Evolutionary conservation across 2,329 filamentous ascomycete genomes (phyloP).

Genomic region (Exophiala sp.): DNA sequence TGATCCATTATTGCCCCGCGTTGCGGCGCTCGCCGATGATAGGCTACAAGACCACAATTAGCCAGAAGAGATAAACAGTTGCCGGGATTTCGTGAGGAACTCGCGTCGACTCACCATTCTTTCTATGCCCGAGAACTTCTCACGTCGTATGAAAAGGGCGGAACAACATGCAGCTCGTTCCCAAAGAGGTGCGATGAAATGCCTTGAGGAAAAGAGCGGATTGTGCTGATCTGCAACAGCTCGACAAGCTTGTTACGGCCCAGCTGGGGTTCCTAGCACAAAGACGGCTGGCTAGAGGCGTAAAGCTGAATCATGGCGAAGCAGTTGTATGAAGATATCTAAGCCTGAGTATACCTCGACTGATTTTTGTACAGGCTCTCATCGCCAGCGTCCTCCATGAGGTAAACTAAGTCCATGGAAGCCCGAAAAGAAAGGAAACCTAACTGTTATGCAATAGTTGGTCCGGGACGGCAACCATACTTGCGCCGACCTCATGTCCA

Average conservation of each 20-base stretch:
- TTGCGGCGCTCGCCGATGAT: slow-evolving; percentile 14
- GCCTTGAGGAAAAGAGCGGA: background rate
- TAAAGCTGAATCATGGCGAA: slow-evolving; percentile 86
- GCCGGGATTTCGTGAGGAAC: background rate
- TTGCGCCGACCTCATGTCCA: slow-evolving; percentile 87
- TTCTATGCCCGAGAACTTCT: background rate
- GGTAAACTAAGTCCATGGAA: slow-evolving; percentile 41
- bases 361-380: slow-evolving; percentile 33
- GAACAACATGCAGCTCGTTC: slow-evolving; percentile 44
- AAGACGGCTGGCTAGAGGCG: slow-evolving; percentile 78
- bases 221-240: slow-evolving; percentile 47
- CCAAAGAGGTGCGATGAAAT: slow-evolving; percentile 40
- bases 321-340: slow-evolving; percentile 58
- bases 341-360: background rate
- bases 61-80: slow-evolving; percentile 8
- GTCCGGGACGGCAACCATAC: slow-evolving; percentile 94
- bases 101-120: background rate
- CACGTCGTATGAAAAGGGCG: background rate
- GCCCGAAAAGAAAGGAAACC: background rate
- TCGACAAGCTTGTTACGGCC: slow-evolving; percentile 93
- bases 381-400: slow-evolving; percentile 91
- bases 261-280: slow-evolving; percentile 86
- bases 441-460: slow-evolving; percentile 50
- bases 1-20: slow-evolving; percentile 17
- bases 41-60: slow-evolving; percentile 6